Percentiles rank a stretch among this genome's conserved stretches.
These are phyloP conservation scores for Mucor circinelloides DNA, from an alignment of 371 early-diverging fungal species.

Conservation along the genomic window DNA sequence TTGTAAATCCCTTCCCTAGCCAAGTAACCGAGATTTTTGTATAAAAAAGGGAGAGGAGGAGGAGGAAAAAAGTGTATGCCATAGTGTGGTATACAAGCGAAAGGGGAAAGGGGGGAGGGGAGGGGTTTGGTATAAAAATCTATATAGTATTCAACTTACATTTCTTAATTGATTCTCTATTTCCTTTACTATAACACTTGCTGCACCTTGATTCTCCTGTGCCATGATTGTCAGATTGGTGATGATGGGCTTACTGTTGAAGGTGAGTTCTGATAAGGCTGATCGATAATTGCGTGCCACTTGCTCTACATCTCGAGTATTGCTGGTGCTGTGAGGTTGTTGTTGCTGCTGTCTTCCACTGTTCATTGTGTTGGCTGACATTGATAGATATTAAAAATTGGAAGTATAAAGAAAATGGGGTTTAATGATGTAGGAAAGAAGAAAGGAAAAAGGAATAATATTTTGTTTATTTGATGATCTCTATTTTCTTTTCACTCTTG, in stretches of 20 bases:
- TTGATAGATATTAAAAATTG: constrained; percentile 4
- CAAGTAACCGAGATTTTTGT: neutral
- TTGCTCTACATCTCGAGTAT: constrained; percentile 30
- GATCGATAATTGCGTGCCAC: constrained; percentile 38
- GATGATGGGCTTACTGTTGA: constrained; percentile 91
- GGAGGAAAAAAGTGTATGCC: neutral
- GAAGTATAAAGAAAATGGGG: constrained; percentile 2
- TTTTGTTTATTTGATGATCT: neutral
- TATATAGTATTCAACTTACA: constrained; percentile 55
- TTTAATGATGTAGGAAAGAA: neutral
- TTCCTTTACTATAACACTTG: constrained; percentile 75
- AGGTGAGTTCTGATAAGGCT: constrained; percentile 71
- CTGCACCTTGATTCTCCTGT: constrained; percentile 67
- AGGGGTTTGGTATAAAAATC: neutral
- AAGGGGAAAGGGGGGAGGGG: neutral
- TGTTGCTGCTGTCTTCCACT: constrained; percentile 22
- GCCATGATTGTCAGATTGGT: constrained; percentile 86
- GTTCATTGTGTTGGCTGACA: constrained; percentile 34
- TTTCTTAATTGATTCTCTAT: constrained; percentile 81
- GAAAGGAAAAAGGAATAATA: neutral
- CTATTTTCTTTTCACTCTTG: neutral
- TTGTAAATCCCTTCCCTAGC: neutral
- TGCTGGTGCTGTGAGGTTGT: constrained; percentile 15
- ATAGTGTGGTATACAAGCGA: no score
- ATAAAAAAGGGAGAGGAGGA: neutral